phyloP scores from a whole-genome alignment of 2,329 filamentous ascomycete species.

The Colletotrichum sidae region DNA sequence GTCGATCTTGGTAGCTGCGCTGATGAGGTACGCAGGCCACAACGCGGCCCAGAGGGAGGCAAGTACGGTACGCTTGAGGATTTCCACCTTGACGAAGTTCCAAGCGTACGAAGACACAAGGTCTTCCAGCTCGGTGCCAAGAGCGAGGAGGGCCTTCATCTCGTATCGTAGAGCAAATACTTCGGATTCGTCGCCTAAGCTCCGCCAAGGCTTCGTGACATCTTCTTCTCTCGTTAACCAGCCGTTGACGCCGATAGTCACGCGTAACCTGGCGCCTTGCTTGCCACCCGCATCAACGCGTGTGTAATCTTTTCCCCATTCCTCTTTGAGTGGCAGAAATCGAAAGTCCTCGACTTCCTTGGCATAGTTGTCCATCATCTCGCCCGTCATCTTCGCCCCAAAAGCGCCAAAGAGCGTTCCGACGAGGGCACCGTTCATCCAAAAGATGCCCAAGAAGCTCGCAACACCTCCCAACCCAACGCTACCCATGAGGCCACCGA shows the following conservation, averaged over 20 bases:
- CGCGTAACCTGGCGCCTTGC: constrained; percentile 69
- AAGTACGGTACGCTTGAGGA: constrained; percentile 79
- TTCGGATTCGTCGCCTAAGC: constrained; percentile 77
- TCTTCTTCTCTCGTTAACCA: constrained; percentile 84
- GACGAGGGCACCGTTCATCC: constrained; percentile 86
- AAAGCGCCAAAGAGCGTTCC: constrained; percentile 91
- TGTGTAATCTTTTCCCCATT: constrained; percentile 50
- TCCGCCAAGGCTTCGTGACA: constrained; percentile 82
- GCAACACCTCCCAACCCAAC: constrained; percentile 88
- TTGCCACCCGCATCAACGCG: constrained; percentile 42
- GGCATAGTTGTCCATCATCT: constrained; percentile 90
- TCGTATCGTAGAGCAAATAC: constrained; percentile 89
- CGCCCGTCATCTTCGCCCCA: constrained; percentile 81
- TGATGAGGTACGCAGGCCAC: constrained; percentile 76
- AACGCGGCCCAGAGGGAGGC: constrained; percentile 75
- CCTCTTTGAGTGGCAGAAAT: constrained; percentile 78
- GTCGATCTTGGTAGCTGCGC: constrained; percentile 76
- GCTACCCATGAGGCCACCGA: constrained; percentile 87
- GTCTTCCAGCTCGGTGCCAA: constrained; percentile 78
- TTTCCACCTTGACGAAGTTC: constrained; percentile 77
- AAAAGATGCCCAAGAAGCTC: constrained; percentile 86
- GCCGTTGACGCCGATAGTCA: constrained; percentile 88
- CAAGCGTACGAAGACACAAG: constrained; percentile 83
- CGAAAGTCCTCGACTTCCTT: constrained; percentile 84
- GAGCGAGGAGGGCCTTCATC: constrained; percentile 78